phyloP scores from a whole-genome alignment of 176 grass and related monocot species.

The Eleusine coracana region DNA sequence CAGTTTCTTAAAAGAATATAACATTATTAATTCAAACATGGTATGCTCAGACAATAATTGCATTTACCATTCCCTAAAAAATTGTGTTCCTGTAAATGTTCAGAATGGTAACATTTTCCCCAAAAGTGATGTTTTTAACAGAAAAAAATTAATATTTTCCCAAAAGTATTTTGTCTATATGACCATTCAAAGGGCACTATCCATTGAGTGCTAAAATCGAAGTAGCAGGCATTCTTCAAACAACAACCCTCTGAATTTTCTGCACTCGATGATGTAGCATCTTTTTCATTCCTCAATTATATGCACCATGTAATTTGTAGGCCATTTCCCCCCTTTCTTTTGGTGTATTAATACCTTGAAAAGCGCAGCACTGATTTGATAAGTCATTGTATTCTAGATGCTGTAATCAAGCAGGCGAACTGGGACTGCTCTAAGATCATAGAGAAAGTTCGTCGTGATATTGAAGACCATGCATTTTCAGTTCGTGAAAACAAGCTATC shows the following conservation, averaged over 20 bases:
- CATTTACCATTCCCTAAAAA: background rate
- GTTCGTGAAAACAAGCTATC: conserved; percentile 58
- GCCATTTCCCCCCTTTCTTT: background rate
- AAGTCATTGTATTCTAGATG: conserved; percentile 50
- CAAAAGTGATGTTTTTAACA: background rate
- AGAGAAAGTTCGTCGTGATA: conserved; percentile 75
- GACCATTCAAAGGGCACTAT: background rate
- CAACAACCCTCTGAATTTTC: background rate
- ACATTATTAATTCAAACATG: background rate
- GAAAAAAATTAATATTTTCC: background rate
- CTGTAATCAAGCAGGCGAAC: conserved; percentile 61
- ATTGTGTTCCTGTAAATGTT: no score
- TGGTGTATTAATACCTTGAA: conserved; percentile 5
- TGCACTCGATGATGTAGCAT: background rate
- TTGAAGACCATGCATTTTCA: conserved; percentile 72
- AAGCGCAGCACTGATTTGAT: conserved; percentile 29
- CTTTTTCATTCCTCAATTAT: conserved; percentile 16
- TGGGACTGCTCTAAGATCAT: conserved; percentile 81
- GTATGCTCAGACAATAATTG: background rate
- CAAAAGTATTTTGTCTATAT: background rate
- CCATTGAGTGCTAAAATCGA: conserved; percentile 5
- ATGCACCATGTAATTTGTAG: background rate
- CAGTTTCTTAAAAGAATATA: background rate
- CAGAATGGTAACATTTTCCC: background rate
- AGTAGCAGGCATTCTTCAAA: conserved; percentile 20